Evolutionary conservation across 345 rosid genomes (phyloP).

Genomic region (Chamaenerion angustifolium): DNA sequence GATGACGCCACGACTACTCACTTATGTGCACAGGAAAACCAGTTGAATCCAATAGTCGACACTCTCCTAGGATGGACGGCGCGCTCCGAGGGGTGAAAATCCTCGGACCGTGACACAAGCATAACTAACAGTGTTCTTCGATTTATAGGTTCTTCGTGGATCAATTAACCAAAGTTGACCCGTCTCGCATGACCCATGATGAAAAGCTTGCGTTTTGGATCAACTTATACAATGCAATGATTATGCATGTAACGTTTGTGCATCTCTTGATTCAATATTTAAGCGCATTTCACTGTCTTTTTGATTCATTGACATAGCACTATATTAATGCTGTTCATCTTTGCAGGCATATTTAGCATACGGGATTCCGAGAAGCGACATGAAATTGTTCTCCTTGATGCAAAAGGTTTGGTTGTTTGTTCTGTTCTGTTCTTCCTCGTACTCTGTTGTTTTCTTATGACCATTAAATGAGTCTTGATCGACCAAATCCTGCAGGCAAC

Average conservation of each 20-base stretch:
- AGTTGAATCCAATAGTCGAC: no score
- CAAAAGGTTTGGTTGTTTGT: constrained; percentile 35
- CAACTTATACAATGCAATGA: constrained; percentile 55
- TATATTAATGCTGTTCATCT: no score
- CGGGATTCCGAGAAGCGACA: constrained; percentile 46
- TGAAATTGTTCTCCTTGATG: constrained; percentile 41
- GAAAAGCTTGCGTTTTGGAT: constrained; percentile 72
- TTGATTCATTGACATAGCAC: no score
- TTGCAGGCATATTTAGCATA: constrained; percentile 55
- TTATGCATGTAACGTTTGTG: constrained; percentile 46
- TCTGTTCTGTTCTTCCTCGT: background rate
- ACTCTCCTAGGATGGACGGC: no score
- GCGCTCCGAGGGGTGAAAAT: no score
- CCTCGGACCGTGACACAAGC: no score
- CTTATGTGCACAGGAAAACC: no score
- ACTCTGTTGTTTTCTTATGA: background rate
- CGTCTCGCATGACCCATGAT: constrained; percentile 23
- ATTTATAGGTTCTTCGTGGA: constrained; percentile 43
- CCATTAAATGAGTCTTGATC: background rate
- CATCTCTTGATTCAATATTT: background rate
- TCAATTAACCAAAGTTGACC: constrained; percentile 40
- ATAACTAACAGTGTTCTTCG: no score
- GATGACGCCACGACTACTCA: no score
- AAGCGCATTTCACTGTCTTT: no score
- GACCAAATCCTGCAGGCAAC: constrained; percentile 30